These are phyloP conservation scores for Paramecium sonneborni DNA, from an alignment of 73 alveolate species.

Conservation along the genomic window DNA sequence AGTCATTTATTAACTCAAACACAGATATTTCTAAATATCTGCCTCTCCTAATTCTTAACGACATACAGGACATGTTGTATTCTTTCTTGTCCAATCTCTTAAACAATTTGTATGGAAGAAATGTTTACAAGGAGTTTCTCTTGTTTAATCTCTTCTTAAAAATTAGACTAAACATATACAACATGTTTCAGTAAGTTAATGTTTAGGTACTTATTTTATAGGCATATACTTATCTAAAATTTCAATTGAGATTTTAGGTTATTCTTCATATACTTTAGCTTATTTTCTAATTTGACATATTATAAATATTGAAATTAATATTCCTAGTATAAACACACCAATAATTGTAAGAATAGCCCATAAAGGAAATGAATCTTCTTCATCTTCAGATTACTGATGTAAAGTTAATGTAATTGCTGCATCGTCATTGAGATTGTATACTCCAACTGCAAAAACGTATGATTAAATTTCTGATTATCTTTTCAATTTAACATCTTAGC, in stretches of 20 bases:
- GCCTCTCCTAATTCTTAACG: background rate
- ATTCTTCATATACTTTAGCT: conserved; percentile 1
- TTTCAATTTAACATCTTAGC: background rate
- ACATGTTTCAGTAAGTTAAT: background rate
- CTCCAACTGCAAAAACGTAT: background rate
- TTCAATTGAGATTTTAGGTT: background rate
- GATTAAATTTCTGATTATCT: background rate
- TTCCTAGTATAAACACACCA: background rate
- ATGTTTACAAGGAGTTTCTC: conserved; percentile 28
- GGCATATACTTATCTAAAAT: background rate
- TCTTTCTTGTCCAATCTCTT: background rate
- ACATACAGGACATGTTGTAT: background rate
- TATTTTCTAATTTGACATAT: background rate
- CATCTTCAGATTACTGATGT: background rate
- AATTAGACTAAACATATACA: background rate
- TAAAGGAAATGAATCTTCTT: background rate
- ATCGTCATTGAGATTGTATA: background rate
- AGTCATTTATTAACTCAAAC: background rate
- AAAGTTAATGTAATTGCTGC: background rate
- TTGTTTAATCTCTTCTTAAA: background rate
- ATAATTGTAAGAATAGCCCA: background rate
- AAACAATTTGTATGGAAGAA: background rate
- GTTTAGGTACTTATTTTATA: background rate
- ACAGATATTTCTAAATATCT: background rate
- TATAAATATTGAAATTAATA: background rate